Evolutionary conservation across 1,284 basidiomycete genomes (phyloP), one percentile per base, ranked within the genome.

Genomic region (Ganoderma leucocontextum): DNA sequence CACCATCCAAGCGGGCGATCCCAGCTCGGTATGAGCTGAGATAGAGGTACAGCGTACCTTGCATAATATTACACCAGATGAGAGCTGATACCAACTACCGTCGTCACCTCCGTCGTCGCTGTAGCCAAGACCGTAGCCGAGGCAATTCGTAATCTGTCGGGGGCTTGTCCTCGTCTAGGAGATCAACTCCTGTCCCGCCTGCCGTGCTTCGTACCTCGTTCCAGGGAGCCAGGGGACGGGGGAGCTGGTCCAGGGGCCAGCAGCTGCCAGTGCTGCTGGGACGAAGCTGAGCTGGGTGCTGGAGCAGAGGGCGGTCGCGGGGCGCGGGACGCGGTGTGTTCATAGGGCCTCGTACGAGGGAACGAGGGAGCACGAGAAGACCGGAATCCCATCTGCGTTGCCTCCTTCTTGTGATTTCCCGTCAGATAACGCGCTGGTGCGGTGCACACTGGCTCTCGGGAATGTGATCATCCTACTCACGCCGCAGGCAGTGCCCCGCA

Each of bases 261-360:
- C 64, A 69, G 68, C 71, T 53, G 38, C 71, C 71, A 68, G 68
- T 64, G 71, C 71, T 70, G 61, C 67, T 64, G 55, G 69, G 65
- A 63, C 59, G 49, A 67, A 60, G 61, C 57, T 49, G 64, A 25
- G 62, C 13, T 52, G 60, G 44, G 53, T 35, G 63, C 58, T 64
- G 47, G 60, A 33, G 44, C 61, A 12, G n/a, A 44, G 29, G 44
- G 25, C 42, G 29, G 35, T 35, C 25, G 52, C 29, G 35, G 33
- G 12, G 42, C 39, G 52, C 36, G n/a, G 15, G 19, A n/a, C 19
- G 47, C 7, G 42, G 49, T 19, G 58, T 47, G 5, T 67, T 72
- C 71, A 72, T 72, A 60, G 58, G 55, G n/a, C 58, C 38, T 29
- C 29, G 13, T 33, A 8, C 52, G 62, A 64, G 65, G 57, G 47